Conservation (phyloP, 208 protist species). For the Trypanosoma theileri region DNA sequence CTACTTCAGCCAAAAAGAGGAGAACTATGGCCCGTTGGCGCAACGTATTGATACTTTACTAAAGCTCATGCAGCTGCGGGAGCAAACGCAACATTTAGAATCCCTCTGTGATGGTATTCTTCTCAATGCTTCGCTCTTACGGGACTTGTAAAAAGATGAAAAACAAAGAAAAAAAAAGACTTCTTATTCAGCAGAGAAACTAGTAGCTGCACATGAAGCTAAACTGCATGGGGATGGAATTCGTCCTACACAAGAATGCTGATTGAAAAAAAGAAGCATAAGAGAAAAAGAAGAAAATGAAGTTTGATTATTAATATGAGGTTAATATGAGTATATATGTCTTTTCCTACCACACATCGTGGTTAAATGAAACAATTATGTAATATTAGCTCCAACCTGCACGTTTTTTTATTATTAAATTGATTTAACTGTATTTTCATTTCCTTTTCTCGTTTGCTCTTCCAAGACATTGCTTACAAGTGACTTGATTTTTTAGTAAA, state of each 20-base stretch:
- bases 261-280: slow-evolving; percentile 3
- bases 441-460: no score
- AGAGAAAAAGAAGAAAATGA: slow-evolving; percentile 20
- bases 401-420: no score
- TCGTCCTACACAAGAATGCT: no score
- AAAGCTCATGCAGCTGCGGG: slow-evolving; percentile 50
- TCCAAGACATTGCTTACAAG: no score
- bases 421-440: no score
- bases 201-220: no score
- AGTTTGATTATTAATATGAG: slow-evolving; percentile 10
- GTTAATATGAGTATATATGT: slow-evolving; percentile 4
- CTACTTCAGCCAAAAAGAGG: slow-evolving; percentile 39
- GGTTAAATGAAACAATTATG: no score
- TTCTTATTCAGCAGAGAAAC: no score
- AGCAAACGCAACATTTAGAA: slow-evolving; percentile 69
- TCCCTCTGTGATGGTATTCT: slow-evolving; percentile 59
- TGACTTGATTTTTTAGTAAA: no score
- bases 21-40: slow-evolving; percentile 39
- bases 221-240: no score
- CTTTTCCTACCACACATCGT: neutral
- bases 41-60: slow-evolving; percentile 56
- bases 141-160: slow-evolving; percentile 39
- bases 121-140: slow-evolving; percentile 36
- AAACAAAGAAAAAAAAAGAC: slow-evolving; percentile 13
- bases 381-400: no score